Percentiles rank a stretch among this genome's conserved stretches.
phyloP scores from a whole-genome alignment of 192 early-diverging fungal species.

The Geranomyces variabilis region DNA sequence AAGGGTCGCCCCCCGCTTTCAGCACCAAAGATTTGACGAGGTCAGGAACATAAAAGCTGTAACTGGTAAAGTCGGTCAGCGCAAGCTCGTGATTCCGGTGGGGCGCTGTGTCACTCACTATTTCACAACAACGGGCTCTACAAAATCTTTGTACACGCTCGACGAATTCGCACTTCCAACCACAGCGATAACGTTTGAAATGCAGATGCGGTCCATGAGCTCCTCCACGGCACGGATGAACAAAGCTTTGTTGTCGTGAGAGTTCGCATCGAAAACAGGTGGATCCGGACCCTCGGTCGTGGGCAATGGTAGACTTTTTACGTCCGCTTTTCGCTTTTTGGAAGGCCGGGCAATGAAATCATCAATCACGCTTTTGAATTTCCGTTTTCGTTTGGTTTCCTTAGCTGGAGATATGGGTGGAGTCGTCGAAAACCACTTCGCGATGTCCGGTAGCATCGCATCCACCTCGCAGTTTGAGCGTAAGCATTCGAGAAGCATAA shows the following conservation, averaged over 20 bases:
- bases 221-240: constrained; percentile 19
- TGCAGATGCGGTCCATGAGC: constrained; percentile 29
- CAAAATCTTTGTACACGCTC: constrained; percentile 19
- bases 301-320: background rate
- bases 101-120: constrained; percentile 14
- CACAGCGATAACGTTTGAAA: constrained; percentile 14
- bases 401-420: background rate
- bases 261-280: background rate
- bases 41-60: constrained; percentile 15
- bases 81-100: background rate
- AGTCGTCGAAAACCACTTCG: constrained; percentile 2
- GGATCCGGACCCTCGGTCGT: background rate
- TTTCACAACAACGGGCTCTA: constrained; percentile 29
- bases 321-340: background rate
- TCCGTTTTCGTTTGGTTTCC: background rate
- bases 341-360: background rate
- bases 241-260: background rate
- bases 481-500: constrained; percentile 20
- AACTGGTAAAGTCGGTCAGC: constrained; percentile 13
- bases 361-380: background rate
- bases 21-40: constrained; percentile 20
- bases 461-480: background rate
- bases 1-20: constrained; percentile 28
- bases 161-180: background rate
- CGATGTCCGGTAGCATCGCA: constrained; percentile 1